Evolutionary conservation across 2,329 filamentous ascomycete genomes (phyloP).

Genomic region (Plenodomus lindquistii): DNA sequence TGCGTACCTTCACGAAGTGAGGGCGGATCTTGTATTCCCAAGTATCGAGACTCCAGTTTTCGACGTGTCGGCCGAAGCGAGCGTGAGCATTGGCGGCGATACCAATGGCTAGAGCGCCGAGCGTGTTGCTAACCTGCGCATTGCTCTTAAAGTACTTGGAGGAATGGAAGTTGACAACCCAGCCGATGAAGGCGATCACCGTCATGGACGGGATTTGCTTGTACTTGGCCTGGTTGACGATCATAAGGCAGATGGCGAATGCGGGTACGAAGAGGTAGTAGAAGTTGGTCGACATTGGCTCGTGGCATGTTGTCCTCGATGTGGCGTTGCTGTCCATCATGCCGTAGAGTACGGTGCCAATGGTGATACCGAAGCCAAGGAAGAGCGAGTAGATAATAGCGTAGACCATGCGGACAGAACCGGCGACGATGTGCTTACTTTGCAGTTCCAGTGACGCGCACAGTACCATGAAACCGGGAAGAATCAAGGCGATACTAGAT

Average conservation of each 20-base stretch:
- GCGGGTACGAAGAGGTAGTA: conserved; percentile 73
- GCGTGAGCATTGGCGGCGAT: conserved; percentile 80
- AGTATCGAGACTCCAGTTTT: conserved; percentile 59
- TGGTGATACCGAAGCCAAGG: conserved; percentile 57
- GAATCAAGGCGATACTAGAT: conserved; percentile 54
- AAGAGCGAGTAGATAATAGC: conserved; percentile 58
- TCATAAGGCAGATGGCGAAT: conserved; percentile 73
- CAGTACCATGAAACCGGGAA: conserved; percentile 57
- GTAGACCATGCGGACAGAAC: conserved; percentile 57
- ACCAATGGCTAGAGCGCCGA: conserved; percentile 76
- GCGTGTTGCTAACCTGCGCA: conserved; percentile 74
- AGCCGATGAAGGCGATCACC: conserved; percentile 72
- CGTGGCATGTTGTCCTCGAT: conserved; percentile 48
- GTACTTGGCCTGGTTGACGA: conserved; percentile 83
- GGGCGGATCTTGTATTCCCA: conserved; percentile 58
- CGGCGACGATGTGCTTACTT: conserved; percentile 53
- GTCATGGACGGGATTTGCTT: conserved; percentile 78
- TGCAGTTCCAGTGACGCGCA: conserved; percentile 55
- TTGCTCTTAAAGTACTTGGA: conserved; percentile 69
- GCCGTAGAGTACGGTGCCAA: conserved; percentile 55
- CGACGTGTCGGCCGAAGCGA: conserved; percentile 62
- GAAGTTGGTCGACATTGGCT: conserved; percentile 56
- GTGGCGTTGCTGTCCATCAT: conserved; percentile 53
- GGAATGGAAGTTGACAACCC: conserved; percentile 74
- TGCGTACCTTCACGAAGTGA: conserved; percentile 32